phyloP scores from a whole-genome alignment of 2,329 filamentous ascomycete genomes.

The Amphichorda felina region DNA sequence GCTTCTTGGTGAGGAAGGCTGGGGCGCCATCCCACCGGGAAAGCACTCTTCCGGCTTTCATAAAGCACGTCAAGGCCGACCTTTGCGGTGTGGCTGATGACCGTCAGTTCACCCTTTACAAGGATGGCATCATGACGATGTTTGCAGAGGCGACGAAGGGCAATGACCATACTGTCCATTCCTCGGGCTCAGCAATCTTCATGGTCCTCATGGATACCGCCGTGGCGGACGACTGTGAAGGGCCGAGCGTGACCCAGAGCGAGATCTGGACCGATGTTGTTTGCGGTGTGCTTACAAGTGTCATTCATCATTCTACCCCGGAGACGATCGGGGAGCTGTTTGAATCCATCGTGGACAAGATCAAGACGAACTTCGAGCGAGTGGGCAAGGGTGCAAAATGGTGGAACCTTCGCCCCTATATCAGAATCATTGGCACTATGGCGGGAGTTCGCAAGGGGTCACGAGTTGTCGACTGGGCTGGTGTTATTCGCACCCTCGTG shows the following conservation, averaged over 20 bases:
- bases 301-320: constrained; percentile 69
- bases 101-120: constrained; percentile 56
- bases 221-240: constrained; percentile 20
- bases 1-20: constrained; percentile 84
- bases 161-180: constrained; percentile 46
- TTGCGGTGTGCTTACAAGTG: constrained; percentile 65
- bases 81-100: constrained; percentile 41
- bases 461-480: constrained; percentile 61
- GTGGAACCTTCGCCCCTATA: constrained; percentile 32
- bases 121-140: constrained; percentile 82
- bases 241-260: constrained; percentile 26
- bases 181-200: constrained; percentile 42
- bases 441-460: constrained; percentile 73
- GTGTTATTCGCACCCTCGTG: constrained; percentile 44
- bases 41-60: constrained; percentile 56
- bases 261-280: constrained; percentile 52
- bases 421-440: constrained; percentile 54
- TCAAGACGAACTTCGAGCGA: constrained; percentile 8
- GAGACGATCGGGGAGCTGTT: constrained; percentile 63
- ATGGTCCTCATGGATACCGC: constrained; percentile 29
- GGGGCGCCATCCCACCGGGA: constrained; percentile 68
- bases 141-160: constrained; percentile 72
- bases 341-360: constrained; percentile 45
- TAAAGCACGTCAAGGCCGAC: constrained; percentile 61
- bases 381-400: constrained; percentile 11